These are phyloP conservation scores for Perkinsus chesapeaki DNA, from an alignment of 169 alveolate species.

Conservation along the genomic window DNA sequence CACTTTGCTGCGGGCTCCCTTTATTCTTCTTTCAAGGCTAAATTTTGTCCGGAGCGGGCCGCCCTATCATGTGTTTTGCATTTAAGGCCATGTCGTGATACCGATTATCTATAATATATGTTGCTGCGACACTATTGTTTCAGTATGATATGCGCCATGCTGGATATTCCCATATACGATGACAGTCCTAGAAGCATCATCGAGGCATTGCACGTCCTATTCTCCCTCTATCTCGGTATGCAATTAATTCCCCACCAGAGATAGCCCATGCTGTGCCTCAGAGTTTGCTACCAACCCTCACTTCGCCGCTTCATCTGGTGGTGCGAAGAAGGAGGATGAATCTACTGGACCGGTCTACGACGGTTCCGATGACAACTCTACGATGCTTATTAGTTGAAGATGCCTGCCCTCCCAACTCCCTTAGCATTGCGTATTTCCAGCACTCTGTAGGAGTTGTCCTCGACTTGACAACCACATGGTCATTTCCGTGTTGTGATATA, in stretches of 20 bases:
- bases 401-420: no score
- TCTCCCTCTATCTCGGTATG: conserved; percentile 47
- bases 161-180: conserved; percentile 68
- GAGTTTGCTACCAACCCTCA: neutral
- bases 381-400: no score
- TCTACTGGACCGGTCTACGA: no score
- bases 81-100: neutral
- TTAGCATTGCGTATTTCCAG: no score
- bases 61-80: neutral
- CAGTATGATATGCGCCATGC: conserved; percentile 49
- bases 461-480: no score
- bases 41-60: neutral
- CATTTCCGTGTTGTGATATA: no score
- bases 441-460: no score
- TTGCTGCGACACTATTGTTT: conserved; percentile 24
- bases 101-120: no score
- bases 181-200: conserved; percentile 22
- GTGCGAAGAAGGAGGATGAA: no score
- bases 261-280: neutral
- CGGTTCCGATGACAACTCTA: no score
- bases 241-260: neutral
- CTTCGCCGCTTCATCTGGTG: neutral
- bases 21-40: no score
- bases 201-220: conserved; percentile 64
- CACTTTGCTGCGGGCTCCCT: neutral